Evolutionary conservation across 1,284 basidiomycete species (phyloP).

Genomic region (Cerrena zonata): DNA sequence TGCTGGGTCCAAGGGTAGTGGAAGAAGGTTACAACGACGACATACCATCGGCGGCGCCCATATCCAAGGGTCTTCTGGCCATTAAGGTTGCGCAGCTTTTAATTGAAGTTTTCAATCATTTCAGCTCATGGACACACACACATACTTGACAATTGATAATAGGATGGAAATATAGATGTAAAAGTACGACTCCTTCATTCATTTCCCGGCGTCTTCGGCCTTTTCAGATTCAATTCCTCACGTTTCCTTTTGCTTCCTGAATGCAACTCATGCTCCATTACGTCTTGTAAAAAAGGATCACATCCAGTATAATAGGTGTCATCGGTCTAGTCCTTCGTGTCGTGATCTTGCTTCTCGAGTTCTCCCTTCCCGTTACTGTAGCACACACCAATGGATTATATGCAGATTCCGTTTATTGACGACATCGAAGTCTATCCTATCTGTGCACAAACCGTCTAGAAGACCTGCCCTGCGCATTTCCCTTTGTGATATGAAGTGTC

Average conservation of each 20-base stretch:
- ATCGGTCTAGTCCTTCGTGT: background rate
- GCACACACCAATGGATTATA: background rate
- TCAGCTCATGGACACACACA: background rate
- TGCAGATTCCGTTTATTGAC: background rate
- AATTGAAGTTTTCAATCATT: background rate
- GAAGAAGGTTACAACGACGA: conserved; percentile 25
- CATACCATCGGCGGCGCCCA: conserved; percentile 21
- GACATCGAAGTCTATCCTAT: too few relatives aligned
- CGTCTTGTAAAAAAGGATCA: background rate
- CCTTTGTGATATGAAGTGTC: too few relatives aligned
- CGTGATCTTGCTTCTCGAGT: background rate
- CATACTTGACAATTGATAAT: background rate
- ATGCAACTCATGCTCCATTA: background rate
- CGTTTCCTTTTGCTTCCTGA: background rate
- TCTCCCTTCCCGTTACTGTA: background rate
- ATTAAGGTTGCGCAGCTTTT: background rate
- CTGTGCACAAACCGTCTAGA: too few relatives aligned
- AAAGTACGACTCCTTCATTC: background rate
- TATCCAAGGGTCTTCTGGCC: background rate
- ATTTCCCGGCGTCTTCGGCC: too few relatives aligned
- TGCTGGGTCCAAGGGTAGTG: conserved; percentile 19
- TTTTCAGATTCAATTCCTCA: background rate
- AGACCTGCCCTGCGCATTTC: too few relatives aligned
- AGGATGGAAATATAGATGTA: background rate
- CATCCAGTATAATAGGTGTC: background rate